These are phyloP conservation scores for Alternaria tenuissima DNA, from an alignment of 2,329 filamentous ascomycete species.

Conservation along the genomic window DNA sequence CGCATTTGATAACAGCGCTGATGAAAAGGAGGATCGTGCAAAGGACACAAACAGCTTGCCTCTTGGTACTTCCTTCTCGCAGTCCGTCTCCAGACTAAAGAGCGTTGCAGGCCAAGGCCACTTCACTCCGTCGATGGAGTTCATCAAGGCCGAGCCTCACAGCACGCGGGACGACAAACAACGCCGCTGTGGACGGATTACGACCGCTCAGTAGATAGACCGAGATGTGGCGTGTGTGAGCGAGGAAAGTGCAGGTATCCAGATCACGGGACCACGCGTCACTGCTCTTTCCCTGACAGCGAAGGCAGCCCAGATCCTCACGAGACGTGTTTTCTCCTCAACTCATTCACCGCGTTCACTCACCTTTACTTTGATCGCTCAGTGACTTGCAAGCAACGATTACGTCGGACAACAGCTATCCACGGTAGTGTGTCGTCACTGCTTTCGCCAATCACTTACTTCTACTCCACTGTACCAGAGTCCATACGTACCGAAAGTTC, in stretches of 20 bases:
- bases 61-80: neutral
- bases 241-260: neutral
- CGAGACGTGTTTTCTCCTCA: neutral
- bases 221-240: neutral
- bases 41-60: neutral
- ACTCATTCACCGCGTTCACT: neutral
- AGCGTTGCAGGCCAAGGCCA: neutral
- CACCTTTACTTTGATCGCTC: neutral
- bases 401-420: neutral
- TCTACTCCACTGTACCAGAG: neutral
- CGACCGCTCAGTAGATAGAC: neutral
- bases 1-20: neutral
- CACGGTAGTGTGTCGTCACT: neutral
- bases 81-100: neutral
- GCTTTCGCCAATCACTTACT: neutral
- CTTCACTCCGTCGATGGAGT: neutral
- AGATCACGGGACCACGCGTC: slow-evolving; percentile 4
- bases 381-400: neutral
- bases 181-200: neutral
- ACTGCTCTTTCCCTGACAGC: neutral
- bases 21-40: neutral
- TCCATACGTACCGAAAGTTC: neutral
- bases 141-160: neutral
- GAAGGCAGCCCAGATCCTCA: neutral
- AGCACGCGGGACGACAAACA: neutral